Evolutionary conservation across 306 rosid species (phyloP).

Genomic region (Pterocarpus macrocarpus): DNA sequence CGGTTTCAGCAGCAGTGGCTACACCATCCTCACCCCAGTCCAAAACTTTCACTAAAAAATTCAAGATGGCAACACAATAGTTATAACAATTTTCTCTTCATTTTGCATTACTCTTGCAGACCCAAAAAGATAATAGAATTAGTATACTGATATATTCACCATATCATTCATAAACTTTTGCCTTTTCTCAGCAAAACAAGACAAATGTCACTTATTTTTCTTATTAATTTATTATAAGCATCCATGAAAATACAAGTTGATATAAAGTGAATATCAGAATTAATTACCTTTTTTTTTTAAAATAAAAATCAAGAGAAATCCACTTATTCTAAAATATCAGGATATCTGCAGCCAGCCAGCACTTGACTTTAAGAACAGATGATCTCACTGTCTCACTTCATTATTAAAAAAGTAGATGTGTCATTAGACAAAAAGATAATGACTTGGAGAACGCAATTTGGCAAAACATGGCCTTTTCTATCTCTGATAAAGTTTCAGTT

Average conservation of each 20-base stretch:
- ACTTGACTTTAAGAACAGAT: background rate
- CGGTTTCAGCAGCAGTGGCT: conserved; percentile 75
- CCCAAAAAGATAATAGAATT: conserved; percentile 22
- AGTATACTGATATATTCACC: conserved; percentile 5
- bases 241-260: background rate
- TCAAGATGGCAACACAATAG: conserved; percentile 42
- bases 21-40: conserved; percentile 98
- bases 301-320: background rate
- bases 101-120: conserved; percentile 4
- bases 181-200: conserved; percentile 16
- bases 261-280: background rate
- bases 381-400: background rate
- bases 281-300: background rate
- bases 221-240: background rate
- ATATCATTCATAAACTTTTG: background rate
- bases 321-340: background rate
- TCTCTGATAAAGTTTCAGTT: background rate
- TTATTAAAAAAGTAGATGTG: background rate
- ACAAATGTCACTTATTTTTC: background rate
- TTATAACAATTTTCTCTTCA: conserved; percentile 30
- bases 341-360: conserved; percentile 6
- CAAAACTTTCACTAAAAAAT: conserved; percentile 85
- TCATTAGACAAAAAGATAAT: background rate
- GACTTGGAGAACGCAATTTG: background rate
- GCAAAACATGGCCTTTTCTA: background rate